Base-by-base conservation (phyloP, 305 asterid genomes). In the Ilex paraguariensis region DNA sequence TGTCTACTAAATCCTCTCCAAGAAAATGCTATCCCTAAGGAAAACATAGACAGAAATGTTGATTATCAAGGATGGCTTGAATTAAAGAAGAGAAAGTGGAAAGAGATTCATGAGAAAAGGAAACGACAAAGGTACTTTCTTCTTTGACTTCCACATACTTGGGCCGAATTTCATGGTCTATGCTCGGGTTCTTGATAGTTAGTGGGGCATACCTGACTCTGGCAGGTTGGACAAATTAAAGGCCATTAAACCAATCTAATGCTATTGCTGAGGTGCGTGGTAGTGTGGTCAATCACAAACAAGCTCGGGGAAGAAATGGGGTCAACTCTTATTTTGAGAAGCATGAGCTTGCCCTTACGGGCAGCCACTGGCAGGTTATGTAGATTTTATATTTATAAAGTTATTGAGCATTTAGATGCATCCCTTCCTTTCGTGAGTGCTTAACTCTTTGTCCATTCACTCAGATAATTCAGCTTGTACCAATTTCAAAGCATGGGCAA, bases 61-160 rank as follows among this genome's bases (percentile, higher is more conserved):
- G 87, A 94, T 74, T 94, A 91, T 85, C 87, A 79, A 68, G 99
- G 96, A 71, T 94, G 99, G 99, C 86, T 94, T 72, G 91, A 94
- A 69, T 71, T 76, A 65, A 90, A 78, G 81, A 94, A 94, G 91
- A 83, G 99, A 75, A 90, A 88, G 83, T 90, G 97, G 97, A 86
- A 81, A 78, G 89, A 82, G 73, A 73, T 79, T 66, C 83, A 88
- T 50, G 96, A 94, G 59, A 83, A 75, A 64, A 88, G 91, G 76
- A 94, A 94, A 71, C 86, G 99, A 28, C 92, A 80, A 67, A 82
- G 97, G 99, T 93, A 78, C 57, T 66, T 57, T 59, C 17, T 36
- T 63, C 53, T 31, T 49, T 12, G 15, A 49, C 15, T 49, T n/a
- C 53, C 11, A 0, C 13, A 45, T 8, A 45, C 50, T 7, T 7